Evolutionary conservation across 495 filamentous ascomycete genomes (phyloP).

Genomic region (Tuber borchii): DNA sequence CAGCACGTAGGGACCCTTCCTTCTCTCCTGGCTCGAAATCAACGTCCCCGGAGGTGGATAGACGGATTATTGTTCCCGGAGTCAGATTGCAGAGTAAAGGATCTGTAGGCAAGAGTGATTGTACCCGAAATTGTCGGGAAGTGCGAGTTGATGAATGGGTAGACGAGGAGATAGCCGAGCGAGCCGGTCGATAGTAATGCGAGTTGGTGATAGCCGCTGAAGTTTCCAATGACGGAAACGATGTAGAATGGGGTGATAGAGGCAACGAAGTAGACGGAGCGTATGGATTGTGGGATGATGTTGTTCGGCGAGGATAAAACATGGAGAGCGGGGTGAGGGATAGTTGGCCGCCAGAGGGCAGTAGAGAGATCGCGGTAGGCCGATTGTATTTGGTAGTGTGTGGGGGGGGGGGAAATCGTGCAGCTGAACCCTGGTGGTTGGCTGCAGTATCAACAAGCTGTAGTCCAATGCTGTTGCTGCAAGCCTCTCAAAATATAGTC

Average conservation of each 20-base stretch:
- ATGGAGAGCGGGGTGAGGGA: constrained; percentile 7
- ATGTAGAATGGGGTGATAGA: constrained; percentile 24
- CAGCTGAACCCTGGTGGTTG: not conserved
- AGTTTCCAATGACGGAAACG: constrained; percentile 7
- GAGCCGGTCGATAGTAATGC: constrained; percentile 41
- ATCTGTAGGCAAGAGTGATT: constrained; percentile 35
- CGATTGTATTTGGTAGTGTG: not conserved
- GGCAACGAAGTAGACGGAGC: constrained; percentile 33
- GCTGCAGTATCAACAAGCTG: not conserved
- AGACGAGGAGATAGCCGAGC: constrained; percentile 33
- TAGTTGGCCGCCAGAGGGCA: constrained; percentile 7
- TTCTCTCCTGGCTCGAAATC: constrained; percentile 33
- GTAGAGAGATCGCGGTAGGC: constrained; percentile 15
- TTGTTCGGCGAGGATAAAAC: constrained; percentile 14
- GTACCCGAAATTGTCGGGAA: constrained; percentile 33
- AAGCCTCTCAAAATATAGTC: not conserved
- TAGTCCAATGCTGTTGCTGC: not conserved
- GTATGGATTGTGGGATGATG: constrained; percentile 10
- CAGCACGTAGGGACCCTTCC: constrained; percentile 38
- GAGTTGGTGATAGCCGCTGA: constrained; percentile 12
- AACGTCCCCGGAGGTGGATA: constrained; percentile 28
- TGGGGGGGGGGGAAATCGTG: not conserved
- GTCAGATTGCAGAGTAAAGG: constrained; percentile 35
- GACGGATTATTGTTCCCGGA: constrained; percentile 28
- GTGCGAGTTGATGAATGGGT: constrained; percentile 33